Evolutionary conservation across 108 stramenopile species (phyloP).

Genomic region (Epipyxis sp.): DNA sequence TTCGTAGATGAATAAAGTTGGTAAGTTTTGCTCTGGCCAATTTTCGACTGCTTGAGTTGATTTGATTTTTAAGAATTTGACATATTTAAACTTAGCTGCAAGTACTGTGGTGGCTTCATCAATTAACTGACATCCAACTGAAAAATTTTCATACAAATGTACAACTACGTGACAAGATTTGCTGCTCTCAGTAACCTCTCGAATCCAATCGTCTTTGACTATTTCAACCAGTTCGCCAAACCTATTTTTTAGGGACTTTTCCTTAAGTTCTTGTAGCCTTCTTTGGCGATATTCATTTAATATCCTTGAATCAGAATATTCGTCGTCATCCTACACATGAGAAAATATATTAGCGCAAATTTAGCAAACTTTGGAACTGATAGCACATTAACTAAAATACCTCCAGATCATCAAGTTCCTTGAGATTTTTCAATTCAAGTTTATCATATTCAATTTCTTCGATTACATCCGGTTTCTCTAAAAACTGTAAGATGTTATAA

Average conservation of each 20-base stretch:
- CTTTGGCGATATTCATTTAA: constrained; percentile 29
- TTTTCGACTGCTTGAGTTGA: constrained; percentile 74
- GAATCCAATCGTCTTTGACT: constrained; percentile 51
- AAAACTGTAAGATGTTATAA: too few relatives aligned
- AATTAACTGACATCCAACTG: constrained; percentile 49
- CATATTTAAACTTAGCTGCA: constrained; percentile 41
- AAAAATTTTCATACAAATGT: constrained; percentile 50
- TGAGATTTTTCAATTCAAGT: background rate
- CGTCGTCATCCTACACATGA: constrained; percentile 9
- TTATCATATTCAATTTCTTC: constrained; percentile 6
- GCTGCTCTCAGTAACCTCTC: constrained; percentile 58
- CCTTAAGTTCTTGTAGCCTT: constrained; percentile 48
- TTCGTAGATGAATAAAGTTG: constrained; percentile 80
- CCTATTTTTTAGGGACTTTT: constrained; percentile 36
- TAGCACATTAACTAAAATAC: background rate
- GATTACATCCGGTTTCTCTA: too few relatives aligned
- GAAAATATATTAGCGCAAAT: too few relatives aligned
- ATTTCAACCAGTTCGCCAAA: constrained; percentile 55
- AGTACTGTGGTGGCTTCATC: constrained; percentile 45
- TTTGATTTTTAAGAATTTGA: constrained; percentile 79
- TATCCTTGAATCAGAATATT: background rate
- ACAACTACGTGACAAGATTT: constrained; percentile 45
- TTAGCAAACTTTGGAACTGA: too few relatives aligned
- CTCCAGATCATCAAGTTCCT: constrained; percentile 22
- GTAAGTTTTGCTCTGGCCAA: constrained; percentile 81